Base-by-base conservation (phyloP, 108 stramenopile genomes). In the Skeletonema potamos region DNA sequence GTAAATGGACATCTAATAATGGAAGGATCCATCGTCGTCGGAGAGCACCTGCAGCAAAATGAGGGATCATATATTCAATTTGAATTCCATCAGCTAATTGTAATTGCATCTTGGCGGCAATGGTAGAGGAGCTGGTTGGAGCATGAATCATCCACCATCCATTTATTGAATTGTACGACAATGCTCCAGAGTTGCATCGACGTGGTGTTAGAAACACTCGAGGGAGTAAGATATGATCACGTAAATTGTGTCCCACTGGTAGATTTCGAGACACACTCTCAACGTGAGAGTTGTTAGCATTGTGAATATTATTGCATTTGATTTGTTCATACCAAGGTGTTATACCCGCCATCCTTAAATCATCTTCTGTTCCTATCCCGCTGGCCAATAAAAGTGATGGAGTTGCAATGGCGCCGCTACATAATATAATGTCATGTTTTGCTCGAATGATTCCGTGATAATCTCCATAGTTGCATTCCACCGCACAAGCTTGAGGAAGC, bases 341-440 rank as follows among this genome's bases (percentile, higher is more conserved):
- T 46, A 84, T 82, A n/a, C 74, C 84, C 27, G 60, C 72, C 4
- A 27, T 30, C 46, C 9, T 48, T 26, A 83, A 74, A 54, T 83
- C 83, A 29, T 73, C 70, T 37, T 65, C 65, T 29, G 58, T 48
- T 24, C 89, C 87, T 32, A 91, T 82, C 13, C 88, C 87, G 62
- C 85, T 86, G 28, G 71, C 68, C 68, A 91, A 54, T 10, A 93
- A 63, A 11, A 93, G 62, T 0, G 88, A 80, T 22, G 92, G 92
- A 34, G 73, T 85, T 41, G 81, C 86, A 26, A 93, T 85, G 34
- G 89, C 89, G 13, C 92, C 92, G 30, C 87, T 79, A 56, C 85
- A 87, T 11, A 93, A 36, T 41, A 91, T 82, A 13, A 88, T 65
- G 29, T 78, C 75, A 20, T 43, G 32, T 33, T 36, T 58, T 7